A percentile compares a stretch with the other conserved stretches of the same genome.
These are phyloP conservation scores for Malassezia japonica DNA, from an alignment of 1,284 basidiomycete species.

Conservation along the genomic window DNA sequence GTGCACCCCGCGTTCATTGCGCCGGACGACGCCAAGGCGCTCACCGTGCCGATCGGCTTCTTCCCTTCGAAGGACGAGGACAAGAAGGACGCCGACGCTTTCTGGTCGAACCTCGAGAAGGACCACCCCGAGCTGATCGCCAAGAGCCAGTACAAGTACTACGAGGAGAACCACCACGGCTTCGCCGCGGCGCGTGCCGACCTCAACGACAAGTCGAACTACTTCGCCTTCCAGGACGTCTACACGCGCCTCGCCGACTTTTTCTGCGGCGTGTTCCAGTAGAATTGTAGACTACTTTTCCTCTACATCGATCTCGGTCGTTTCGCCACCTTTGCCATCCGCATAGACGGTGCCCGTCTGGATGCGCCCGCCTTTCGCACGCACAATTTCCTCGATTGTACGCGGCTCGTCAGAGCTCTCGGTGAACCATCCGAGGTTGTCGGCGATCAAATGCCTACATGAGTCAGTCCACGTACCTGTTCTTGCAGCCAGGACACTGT, in stretches of 20 bases:
- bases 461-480: conserved; percentile 53
- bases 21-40: conserved; percentile 53
- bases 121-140: conserved; percentile 50
- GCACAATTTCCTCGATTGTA: conserved; percentile 44
- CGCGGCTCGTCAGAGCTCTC: conserved; percentile 31
- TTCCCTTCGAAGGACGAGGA: conserved; percentile 60
- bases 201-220: conserved; percentile 58
- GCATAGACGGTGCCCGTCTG: conserved; percentile 25
- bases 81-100: conserved; percentile 52
- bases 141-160: conserved; percentile 57
- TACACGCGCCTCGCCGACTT: conserved; percentile 50
- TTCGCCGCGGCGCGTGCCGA: conserved; percentile 64
- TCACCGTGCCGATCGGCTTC: conserved; percentile 57
- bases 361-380: conserved; percentile 36
- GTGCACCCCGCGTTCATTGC: conserved; percentile 53
- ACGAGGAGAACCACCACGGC: conserved; percentile 54
- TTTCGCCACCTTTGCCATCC: conserved; percentile 35
- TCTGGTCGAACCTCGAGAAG: conserved; percentile 52
- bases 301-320: conserved; percentile 31
- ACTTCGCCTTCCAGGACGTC: conserved; percentile 60
- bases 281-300: not conserved
- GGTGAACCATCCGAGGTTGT: conserved; percentile 45
- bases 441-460: conserved; percentile 44
- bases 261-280: conserved; percentile 16
- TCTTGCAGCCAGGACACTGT: conserved; percentile 81